A percentile compares a stretch with the other conserved stretches of the same genome.
These are phyloP conservation scores for Borealophlyctis nickersoniae DNA, from an alignment of 192 early-diverging fungal genomes.

Conservation along the genomic window DNA sequence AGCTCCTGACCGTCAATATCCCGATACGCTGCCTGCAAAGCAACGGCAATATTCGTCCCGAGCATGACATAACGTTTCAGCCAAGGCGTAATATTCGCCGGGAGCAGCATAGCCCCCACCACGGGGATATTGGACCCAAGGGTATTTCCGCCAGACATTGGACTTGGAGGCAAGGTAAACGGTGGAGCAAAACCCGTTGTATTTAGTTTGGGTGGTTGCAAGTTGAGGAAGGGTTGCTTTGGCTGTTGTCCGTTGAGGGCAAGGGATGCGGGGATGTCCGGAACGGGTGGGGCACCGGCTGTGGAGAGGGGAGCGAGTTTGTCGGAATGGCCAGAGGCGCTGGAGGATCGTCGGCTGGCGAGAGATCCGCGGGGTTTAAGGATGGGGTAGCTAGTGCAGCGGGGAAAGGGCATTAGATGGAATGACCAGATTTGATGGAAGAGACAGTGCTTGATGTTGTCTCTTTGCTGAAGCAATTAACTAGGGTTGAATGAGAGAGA, in stretches of 20 bases:
- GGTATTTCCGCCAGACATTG: constrained; percentile 28
- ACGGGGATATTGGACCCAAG: constrained; percentile 10
- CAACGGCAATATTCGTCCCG: constrained; percentile 1
- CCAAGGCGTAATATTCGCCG: constrained; percentile 19
- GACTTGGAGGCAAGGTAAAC: constrained; percentile 13
- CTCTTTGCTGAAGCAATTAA: neutral
- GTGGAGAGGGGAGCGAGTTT: neutral
- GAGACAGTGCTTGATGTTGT: neutral
- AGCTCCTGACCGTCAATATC: constrained; percentile 22
- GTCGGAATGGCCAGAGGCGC: constrained; percentile 16
- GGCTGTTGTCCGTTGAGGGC: neutral
- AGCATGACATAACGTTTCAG: constrained; percentile 8
- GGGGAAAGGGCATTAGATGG: no score
- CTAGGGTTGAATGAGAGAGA: neutral
- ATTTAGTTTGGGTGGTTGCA: constrained; percentile 26
- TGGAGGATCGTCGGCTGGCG: constrained; percentile 25
- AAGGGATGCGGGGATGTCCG: neutral
- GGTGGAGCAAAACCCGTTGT: constrained; percentile 17
- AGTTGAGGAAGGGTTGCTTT: neutral
- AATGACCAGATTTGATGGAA: neutral
- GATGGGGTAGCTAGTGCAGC: no score
- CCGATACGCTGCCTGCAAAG: constrained; percentile 3
- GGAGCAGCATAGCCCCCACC: constrained; percentile 10
- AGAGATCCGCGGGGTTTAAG: constrained; percentile 9
- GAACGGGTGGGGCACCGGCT: neutral